Conservation (phyloP, 805 yeast species). For the Metschnikowia continentalis region DNA sequence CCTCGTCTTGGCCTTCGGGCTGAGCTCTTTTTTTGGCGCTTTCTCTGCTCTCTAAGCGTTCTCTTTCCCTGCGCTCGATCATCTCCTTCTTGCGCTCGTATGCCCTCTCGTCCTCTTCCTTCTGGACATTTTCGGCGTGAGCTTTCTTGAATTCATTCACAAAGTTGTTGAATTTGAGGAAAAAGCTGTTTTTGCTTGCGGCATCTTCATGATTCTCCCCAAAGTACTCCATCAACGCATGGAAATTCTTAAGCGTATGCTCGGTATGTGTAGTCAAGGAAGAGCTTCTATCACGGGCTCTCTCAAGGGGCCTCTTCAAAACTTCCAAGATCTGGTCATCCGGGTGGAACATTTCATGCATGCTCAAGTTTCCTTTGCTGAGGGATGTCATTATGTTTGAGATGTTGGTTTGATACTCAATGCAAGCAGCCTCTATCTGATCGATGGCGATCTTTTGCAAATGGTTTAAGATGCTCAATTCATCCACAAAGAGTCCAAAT, state of each 20-base stretch:
- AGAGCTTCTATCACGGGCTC: slow-evolving; percentile 62
- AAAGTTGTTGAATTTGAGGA: slow-evolving; percentile 75
- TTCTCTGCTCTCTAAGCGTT: slow-evolving; percentile 15
- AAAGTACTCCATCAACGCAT: slow-evolving; percentile 69
- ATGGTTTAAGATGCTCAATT: slow-evolving; percentile 51
- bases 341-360: slow-evolving; percentile 75
- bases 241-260: slow-evolving; percentile 32
- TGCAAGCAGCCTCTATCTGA: slow-evolving; percentile 71
- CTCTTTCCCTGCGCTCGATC: slow-evolving; percentile 23
- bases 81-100: slow-evolving; percentile 34
- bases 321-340: slow-evolving; percentile 63
- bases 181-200: slow-evolving; percentile 63
- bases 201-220: slow-evolving; percentile 86
- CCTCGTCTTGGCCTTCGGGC: slow-evolving; percentile 8
- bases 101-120: slow-evolving; percentile 71
- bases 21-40: background rate
- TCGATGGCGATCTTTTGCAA: slow-evolving; percentile 79
- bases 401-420: slow-evolving; percentile 55
- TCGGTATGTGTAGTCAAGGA: slow-evolving; percentile 33
- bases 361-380: slow-evolving; percentile 81
- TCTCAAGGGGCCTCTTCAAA: slow-evolving; percentile 64
- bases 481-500: slow-evolving; percentile 68
- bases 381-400: slow-evolving; percentile 70
- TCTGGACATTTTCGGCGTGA: slow-evolving; percentile 67
- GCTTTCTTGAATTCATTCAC: slow-evolving; percentile 76